Base-by-base conservation (phyloP, 257 asterid genomes). In the Hygrophila difformis region DNA sequence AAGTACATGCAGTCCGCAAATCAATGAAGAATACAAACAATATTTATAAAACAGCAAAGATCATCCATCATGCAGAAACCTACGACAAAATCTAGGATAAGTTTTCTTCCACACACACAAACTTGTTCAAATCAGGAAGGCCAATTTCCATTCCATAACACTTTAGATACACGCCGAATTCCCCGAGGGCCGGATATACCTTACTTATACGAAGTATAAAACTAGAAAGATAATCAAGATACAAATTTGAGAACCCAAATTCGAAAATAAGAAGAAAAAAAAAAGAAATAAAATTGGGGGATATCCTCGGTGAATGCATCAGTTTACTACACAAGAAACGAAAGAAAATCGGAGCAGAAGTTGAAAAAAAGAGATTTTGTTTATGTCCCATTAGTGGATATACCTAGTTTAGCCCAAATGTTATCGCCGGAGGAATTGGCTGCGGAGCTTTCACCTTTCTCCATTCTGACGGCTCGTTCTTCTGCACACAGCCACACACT, bases 391-490 rank as follows among this genome's bases (percentile, higher is more conserved):
- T 12, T 11, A 23, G n/a, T n/a, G n/a, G n/a, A n/a, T n/a, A 34
- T 62, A 86, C 97, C 87, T 51, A 87, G 77, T 81, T 75, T 82
- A 1, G 93, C 93, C 97, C 97, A 83, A 52, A 80, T 55, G 41
- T 64, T 73, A 49, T 44, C 63, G 17, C 41, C 51, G 44, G 60
- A 49, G 35, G 68, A 53, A 61, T 55, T 56, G 60, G 87, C 56
- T 42, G 18, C 59, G 1, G 91, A 79, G 63, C 75, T 66, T 67
- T 82, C 85, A 16, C 87, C 97, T 46, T 47, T 68, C 36, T 87
- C 93, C 97, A 87, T 87, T 55, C 31, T 36, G 9, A 12, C 29
- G 3, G 3, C 21, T 56, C 53, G 57, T 53, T 46, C 43, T 35
- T 53, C 62, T 22, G 13, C 8, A 35, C 50, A 18, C 55, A 63